These are phyloP conservation scores for Ogataea haglerorum DNA, from an alignment of 805 yeast genomes.

Conservation along the genomic window DNA sequence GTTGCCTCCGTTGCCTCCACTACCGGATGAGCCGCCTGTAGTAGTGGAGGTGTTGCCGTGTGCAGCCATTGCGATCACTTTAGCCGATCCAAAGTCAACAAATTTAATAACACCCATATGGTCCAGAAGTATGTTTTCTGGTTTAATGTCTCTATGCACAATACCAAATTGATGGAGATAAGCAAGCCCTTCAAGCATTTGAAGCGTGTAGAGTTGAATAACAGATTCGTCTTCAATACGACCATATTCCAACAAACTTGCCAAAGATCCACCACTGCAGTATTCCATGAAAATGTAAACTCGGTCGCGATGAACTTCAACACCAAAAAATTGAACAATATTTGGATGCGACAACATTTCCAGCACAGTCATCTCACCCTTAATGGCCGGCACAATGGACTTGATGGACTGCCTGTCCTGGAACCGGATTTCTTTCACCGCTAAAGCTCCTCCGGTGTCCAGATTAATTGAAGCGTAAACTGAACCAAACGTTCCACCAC, in stretches of 20 bases:
- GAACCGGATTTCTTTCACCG: conserved; percentile 91
- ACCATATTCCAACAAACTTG: conserved; percentile 83
- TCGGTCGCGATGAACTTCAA: conserved; percentile 93
- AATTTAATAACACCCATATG: conserved; percentile 91
- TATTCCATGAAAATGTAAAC: conserved; percentile 97
- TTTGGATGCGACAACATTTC: conserved; percentile 96
- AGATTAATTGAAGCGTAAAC: conserved; percentile 90
- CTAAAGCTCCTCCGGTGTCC: conserved; percentile 94
- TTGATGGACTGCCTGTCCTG: conserved; percentile 85
- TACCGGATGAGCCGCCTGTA: conserved; percentile 1
- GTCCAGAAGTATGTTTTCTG: conserved; percentile 86
- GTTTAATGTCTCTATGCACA: conserved; percentile 96
- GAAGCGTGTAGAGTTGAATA: conserved; percentile 83
- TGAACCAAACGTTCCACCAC: conserved; percentile 94
- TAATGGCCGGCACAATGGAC: conserved; percentile 80
- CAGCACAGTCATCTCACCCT: conserved; percentile 94
- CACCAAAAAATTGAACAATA: conserved; percentile 94
- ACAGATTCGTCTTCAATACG: conserved; percentile 94
- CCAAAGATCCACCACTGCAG: conserved; percentile 93
- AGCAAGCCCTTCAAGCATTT: conserved; percentile 92
- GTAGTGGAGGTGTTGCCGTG: conserved; percentile 6
- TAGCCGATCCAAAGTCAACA: conserved; percentile 98
- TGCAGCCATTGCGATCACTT: conserved; percentile 70
- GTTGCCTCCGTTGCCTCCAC: conserved; percentile 8
- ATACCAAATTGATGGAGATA: conserved; percentile 92